A percentile compares a stretch with the other conserved stretches of the same genome.
Conservation (phyloP, 2,329 filamentous ascomycete genomes). For the Botrytis pseudocinerea region DNA sequence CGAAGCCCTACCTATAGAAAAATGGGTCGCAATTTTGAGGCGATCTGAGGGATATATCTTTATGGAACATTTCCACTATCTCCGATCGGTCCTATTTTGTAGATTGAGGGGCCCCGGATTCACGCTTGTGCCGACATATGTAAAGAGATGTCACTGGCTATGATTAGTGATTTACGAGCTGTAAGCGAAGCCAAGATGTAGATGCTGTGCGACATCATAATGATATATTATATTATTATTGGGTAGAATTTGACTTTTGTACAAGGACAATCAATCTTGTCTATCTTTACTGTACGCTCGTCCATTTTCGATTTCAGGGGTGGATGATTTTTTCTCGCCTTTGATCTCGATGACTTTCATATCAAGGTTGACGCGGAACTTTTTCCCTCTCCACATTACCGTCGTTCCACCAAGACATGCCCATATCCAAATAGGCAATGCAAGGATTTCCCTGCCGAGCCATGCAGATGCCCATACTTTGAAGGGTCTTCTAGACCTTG, state of each 20-base stretch:
- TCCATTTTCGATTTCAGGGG: constrained; percentile 26
- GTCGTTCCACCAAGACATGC: constrained; percentile 86
- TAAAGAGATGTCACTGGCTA: constrained; percentile 3
- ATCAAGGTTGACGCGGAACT: constrained; percentile 79
- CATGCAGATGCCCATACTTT: constrained; percentile 76
- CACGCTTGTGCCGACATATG: not conserved
- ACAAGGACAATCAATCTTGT: constrained; percentile 30
- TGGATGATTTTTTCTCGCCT: constrained; percentile 17
- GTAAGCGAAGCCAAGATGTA: not conserved
- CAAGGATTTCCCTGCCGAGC: constrained; percentile 79
- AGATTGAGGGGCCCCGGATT: constrained; percentile 11
- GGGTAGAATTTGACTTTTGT: not conserved
- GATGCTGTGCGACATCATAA: not conserved
- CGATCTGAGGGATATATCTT: not conserved
- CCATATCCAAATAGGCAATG: constrained; percentile 86
- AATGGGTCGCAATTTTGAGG: not conserved
- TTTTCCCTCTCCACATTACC: constrained; percentile 82
- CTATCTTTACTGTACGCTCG: constrained; percentile 36
- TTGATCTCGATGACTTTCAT: constrained; percentile 69
- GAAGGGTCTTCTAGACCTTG: constrained; percentile 56
- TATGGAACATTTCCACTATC: not conserved
- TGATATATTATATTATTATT: constrained; percentile 2
- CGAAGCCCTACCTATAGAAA: not conserved
- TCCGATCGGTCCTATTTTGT: not conserved
- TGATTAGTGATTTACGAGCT: not conserved